Percentiles rank a stretch among this genome's conserved stretches.
These are phyloP conservation scores for Vigna hirtella DNA, from an alignment of 306 rosid species.

Conservation along the genomic window DNA sequence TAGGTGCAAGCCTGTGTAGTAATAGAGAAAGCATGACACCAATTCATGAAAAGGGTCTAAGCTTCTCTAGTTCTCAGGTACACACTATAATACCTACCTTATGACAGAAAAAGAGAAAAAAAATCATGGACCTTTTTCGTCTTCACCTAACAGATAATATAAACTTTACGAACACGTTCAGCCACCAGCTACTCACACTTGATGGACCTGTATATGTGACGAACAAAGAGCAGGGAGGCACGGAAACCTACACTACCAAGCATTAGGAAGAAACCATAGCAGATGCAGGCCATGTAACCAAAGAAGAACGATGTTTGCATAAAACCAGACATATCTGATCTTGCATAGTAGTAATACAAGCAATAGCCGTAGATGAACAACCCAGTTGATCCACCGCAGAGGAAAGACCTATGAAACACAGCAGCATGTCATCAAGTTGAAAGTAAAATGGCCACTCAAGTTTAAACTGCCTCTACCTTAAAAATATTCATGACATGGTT, in stretches of 20 bases:
- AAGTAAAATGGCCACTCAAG: neutral
- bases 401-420: slow-evolving; percentile 73
- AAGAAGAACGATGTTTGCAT: slow-evolving; percentile 99
- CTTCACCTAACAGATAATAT: slow-evolving; percentile 43
- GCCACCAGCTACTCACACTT: slow-evolving; percentile 79
- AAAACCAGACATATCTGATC: slow-evolving; percentile 96
- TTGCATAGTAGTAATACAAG: slow-evolving; percentile 90
- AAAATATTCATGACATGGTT: neutral
- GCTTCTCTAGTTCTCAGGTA: slow-evolving; percentile 53
- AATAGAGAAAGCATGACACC: slow-evolving; percentile 43
- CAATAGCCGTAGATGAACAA: slow-evolving; percentile 95
- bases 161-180: slow-evolving; percentile 42
- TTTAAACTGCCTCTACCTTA: neutral
- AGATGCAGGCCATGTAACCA: slow-evolving; percentile 98
- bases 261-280: slow-evolving; percentile 98
- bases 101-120: slow-evolving; percentile 41
- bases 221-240: slow-evolving; percentile 88
- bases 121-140: slow-evolving; percentile 48
- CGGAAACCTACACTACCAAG: slow-evolving; percentile 94
- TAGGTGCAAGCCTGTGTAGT: slow-evolving; percentile 48
- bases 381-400: slow-evolving; percentile 98
- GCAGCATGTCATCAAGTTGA: slow-evolving; percentile 27
- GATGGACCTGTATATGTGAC: slow-evolving; percentile 96
- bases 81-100: slow-evolving; percentile 63
- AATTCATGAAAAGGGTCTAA: slow-evolving; percentile 37